These are phyloP conservation scores for Taphrina sp. DNA, from an alignment of 1,139 yeast species.

Conservation along the genomic window DNA sequence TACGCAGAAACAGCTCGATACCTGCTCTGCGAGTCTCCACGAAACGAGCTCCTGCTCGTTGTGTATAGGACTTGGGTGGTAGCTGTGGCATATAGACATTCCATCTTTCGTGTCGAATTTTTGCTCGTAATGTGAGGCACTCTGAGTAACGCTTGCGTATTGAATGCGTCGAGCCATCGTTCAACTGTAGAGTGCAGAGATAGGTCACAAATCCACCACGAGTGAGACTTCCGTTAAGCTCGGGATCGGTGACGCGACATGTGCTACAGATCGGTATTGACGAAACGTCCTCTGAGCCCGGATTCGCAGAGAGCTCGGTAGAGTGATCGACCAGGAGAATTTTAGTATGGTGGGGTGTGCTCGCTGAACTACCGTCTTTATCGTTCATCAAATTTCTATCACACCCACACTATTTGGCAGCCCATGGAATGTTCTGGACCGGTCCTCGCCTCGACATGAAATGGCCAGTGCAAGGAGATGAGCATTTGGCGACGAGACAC, in stretches of 20 bases:
- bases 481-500: too few species aligned
- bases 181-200: background rate
- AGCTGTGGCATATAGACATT: slow-evolving; percentile 8
- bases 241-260: slow-evolving; percentile 4
- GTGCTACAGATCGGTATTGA: background rate
- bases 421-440: too few species aligned
- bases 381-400: too few species aligned
- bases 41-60: slow-evolving; percentile 1
- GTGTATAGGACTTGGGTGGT: slow-evolving; percentile 16
- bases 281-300: background rate
- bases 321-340: slow-evolving; percentile 7
- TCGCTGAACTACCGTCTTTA: too few species aligned
- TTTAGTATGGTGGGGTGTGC: too few species aligned
- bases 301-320: background rate
- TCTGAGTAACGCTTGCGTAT: slow-evolving; percentile 14
- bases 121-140: slow-evolving; percentile 4
- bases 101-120: background rate
- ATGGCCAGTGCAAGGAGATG: too few species aligned
- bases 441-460: too few species aligned
- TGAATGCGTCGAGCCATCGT: background rate
- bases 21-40: slow-evolving; percentile 13
- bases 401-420: background rate
- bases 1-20: slow-evolving; percentile 11
- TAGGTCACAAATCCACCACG: slow-evolving; percentile 18
- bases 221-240: background rate